Conservation (phyloP, 306 rosid genomes). For the Begonia fuchsioides region DNA sequence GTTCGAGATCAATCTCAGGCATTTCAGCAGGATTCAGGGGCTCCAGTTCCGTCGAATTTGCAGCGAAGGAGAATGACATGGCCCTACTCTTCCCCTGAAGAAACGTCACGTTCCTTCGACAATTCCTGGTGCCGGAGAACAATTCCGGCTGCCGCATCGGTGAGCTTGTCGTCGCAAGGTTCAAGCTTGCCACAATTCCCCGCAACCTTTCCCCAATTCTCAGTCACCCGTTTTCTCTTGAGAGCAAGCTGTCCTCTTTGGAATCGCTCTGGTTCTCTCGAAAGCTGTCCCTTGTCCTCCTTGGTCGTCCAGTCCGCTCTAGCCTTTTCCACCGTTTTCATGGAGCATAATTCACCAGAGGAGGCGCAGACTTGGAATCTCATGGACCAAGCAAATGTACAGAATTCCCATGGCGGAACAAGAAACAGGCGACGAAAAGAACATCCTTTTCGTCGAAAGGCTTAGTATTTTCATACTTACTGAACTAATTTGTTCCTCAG, state of each 20-base stretch:
- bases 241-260: neutral
- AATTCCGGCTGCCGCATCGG: conserved; percentile 16
- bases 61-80: conserved; percentile 15
- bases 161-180: conserved; percentile 18
- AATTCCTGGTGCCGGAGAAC: conserved; percentile 6
- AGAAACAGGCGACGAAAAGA: too few relatives aligned
- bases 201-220: neutral
- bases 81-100: conserved; percentile 14
- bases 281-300: too few relatives aligned
- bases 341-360: too few relatives aligned
- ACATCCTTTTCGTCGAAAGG: too few relatives aligned
- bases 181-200: conserved; percentile 35
- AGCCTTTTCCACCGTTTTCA: too few relatives aligned
- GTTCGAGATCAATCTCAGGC: conserved; percentile 60
- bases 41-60: conserved; percentile 14
- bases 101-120: neutral
- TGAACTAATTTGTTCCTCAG: too few relatives aligned
- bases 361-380: too few relatives aligned
- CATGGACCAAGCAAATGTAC: too few relatives aligned
- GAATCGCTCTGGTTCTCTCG: too few relatives aligned
- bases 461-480: too few relatives aligned
- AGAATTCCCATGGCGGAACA: too few relatives aligned
- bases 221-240: conserved; percentile 2
- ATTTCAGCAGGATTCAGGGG: conserved; percentile 19
- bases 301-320: too few relatives aligned